phyloP scores from a whole-genome alignment of 495 filamentous ascomycete genomes.

The Clohesyomyces aquaticus region DNA sequence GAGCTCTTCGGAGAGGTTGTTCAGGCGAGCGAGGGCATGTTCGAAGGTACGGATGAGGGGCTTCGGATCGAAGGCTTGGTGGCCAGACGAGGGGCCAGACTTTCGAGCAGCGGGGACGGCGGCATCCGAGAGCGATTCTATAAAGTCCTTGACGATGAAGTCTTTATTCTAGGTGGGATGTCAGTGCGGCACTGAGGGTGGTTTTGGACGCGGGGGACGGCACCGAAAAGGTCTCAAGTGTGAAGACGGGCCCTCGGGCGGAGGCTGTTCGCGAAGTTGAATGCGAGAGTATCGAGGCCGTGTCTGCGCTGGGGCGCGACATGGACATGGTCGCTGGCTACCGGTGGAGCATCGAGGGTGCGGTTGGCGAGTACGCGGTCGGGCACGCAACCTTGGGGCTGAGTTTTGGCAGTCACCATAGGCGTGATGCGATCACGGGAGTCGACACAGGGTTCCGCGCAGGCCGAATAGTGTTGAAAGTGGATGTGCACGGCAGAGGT shows the following conservation, averaged over 20 bases:
- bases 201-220: not conserved
- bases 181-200: not conserved
- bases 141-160: conserved; percentile 97
- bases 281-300: conserved; percentile 38
- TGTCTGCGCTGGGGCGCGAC: conserved; percentile 38
- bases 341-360: conserved; percentile 18
- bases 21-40: conserved; percentile 76
- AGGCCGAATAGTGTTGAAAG: not conserved
- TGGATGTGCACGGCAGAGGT: not conserved
- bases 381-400: too few species aligned
- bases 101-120: conserved; percentile 75
- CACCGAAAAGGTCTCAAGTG: conserved; percentile 80
- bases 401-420: too few species aligned
- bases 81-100: conserved; percentile 57
- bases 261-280: conserved; percentile 26
- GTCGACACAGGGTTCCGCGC: too few species aligned
- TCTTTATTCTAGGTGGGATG: conserved; percentile 60
- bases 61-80: conserved; percentile 86
- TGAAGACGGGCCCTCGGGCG: conserved; percentile 72
- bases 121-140: conserved; percentile 87
- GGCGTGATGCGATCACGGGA: too few species aligned
- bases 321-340: conserved; percentile 38
- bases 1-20: conserved; percentile 80
- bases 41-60: conserved; percentile 96
- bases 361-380: not conserved